Evolutionary conservation across 1,284 basidiomycete species (phyloP), one percentile per base, ranked within the genome.

Genomic region (Fomes fomentarius): DNA sequence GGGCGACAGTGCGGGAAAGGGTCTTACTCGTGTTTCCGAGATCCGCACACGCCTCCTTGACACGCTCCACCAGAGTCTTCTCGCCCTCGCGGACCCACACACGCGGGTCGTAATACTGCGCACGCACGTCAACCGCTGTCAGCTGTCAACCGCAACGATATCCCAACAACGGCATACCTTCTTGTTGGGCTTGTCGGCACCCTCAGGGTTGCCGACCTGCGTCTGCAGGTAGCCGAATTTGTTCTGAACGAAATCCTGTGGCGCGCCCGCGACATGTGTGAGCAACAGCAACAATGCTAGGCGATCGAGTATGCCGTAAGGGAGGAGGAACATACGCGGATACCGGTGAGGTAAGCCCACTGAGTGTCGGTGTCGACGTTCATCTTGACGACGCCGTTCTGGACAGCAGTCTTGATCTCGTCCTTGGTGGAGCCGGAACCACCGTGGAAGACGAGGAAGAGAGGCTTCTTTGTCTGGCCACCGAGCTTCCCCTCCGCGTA

Each of bases 381-480:
- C 93, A 96, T 96, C 82, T 98, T 98, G 69, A 97, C 89, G 48
- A 96, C 96, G 72, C 97, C 96, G 74, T 96, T 85, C 58, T 76
- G 68, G 64, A 99, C 96, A 52, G 96, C 96, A 46, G 90, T 94
- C 68, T 80, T 80, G 78, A 99, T 99, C 79, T 99, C 97, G 55
- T 97, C 89, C 80, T 96, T 96, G 67, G 90, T 89, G 34, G 96
- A 98, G 55, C 97, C 97, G 53, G 96, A 98, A 65, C 97, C 97
- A 76, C 97, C 97, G 81, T 99, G 97, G 94, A 99, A 99, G 76
- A 99, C 97, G 59, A 99, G 92, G 87, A 91, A 98, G 89, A 97
- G 78, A 67, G 96, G 94, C 76, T 93, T 85, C 65, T 84, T 79
- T 65, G 79, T 74, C 65, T 82, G 78, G 42, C 80, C 80, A 60